Conservation (phyloP, 1,284 basidiomycete species). For the Salmacisia buchloeana region DNA sequence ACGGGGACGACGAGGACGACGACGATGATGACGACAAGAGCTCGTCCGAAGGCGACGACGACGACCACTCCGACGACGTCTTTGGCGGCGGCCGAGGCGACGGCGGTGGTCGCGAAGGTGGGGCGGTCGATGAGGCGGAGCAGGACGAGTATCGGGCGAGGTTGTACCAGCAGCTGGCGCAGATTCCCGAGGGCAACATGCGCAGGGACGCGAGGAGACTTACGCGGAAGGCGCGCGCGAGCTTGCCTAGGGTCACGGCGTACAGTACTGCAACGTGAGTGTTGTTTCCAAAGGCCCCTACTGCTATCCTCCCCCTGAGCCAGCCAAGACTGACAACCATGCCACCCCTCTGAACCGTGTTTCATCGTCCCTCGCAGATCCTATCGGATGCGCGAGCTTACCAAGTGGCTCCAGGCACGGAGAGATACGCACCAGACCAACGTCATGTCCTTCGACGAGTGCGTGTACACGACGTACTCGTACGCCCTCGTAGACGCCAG, state of each 20-base stretch:
- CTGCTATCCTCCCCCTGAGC: neutral
- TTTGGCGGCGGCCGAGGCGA: neutral
- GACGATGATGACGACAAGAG: slow-evolving; percentile 8
- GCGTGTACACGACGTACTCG: slow-evolving; percentile 48
- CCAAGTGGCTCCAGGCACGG: slow-evolving; percentile 80
- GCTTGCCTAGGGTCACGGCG: slow-evolving; percentile 85
- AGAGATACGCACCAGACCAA: slow-evolving; percentile 70
- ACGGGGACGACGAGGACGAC: slow-evolving; percentile 34
- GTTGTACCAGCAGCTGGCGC: slow-evolving; percentile 37
- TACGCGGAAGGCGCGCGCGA: slow-evolving; percentile 90
- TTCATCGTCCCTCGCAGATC: slow-evolving; percentile 57
- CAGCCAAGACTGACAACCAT: neutral
- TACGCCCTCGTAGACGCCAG: slow-evolving; percentile 45
- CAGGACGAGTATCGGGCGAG: slow-evolving; percentile 32
- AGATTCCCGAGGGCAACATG: slow-evolving; percentile 86
- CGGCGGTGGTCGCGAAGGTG: neutral
- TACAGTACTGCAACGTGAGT: slow-evolving; percentile 85
- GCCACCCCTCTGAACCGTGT: neutral
- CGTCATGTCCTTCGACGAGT: slow-evolving; percentile 47
- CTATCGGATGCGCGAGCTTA: slow-evolving; percentile 76
- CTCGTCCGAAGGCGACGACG: neutral
- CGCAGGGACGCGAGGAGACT: slow-evolving; percentile 79
- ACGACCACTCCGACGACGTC: slow-evolving; percentile 6
- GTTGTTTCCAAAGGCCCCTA: neutral
- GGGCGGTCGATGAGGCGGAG: slow-evolving; percentile 5